phyloP scores from a whole-genome alignment of 768 basidiomycete genomes.

The Russula foetens region DNA sequence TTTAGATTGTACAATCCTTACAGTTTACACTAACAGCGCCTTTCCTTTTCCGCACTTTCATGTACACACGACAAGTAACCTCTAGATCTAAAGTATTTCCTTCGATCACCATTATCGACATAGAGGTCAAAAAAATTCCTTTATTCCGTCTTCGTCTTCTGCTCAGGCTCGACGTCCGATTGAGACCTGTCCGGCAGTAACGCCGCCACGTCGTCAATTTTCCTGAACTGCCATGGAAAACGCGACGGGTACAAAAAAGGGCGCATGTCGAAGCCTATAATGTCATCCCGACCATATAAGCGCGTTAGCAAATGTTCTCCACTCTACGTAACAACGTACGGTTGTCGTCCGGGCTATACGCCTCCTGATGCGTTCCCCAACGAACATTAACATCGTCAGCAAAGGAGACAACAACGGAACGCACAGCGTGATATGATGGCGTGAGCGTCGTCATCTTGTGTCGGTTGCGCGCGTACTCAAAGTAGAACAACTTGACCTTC shows the following conservation, averaged over 20 bases:
- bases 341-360: constrained; percentile 95
- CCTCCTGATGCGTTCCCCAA: constrained; percentile 48
- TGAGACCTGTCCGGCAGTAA: constrained; percentile 57
- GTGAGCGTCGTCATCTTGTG: constrained; percentile 99
- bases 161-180: constrained; percentile 22
- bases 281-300: too few relatives aligned
- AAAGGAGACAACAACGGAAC: constrained; percentile 23
- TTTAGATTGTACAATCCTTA: too few relatives aligned
- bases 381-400: background rate
- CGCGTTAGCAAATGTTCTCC: background rate
- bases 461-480: constrained; percentile 90
- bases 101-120: too few relatives aligned
- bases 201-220: constrained; percentile 84
- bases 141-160: constrained; percentile 19
- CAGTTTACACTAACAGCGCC: too few relatives aligned
- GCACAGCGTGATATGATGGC: constrained; percentile 86
- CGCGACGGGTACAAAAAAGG: constrained; percentile 94
- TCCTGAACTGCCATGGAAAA: constrained; percentile 95
- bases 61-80: too few relatives aligned
- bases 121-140: too few relatives aligned
- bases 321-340: constrained; percentile 38
- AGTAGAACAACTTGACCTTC: constrained; percentile 97
- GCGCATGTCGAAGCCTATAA: constrained; percentile 82
- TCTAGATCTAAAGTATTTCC: too few relatives aligned
- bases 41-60: too few relatives aligned